Conservation (phyloP, 805 yeast species). For the Scheffersomyces stipitis region DNA sequence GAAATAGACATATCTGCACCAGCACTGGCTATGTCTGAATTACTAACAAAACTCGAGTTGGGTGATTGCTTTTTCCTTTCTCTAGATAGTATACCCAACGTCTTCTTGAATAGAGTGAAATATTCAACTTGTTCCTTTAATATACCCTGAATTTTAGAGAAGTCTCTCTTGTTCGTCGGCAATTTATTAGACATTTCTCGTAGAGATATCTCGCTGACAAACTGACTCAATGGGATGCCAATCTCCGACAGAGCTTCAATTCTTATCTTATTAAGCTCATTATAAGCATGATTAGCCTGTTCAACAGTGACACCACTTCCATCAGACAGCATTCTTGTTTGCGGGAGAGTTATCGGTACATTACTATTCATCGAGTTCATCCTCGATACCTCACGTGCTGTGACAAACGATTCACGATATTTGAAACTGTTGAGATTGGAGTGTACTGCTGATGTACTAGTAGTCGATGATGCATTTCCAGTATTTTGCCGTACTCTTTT, state of each 20-base stretch:
- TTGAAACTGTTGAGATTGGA: conserved; percentile 14
- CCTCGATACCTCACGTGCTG: conserved; percentile 18
- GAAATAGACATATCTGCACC: neutral
- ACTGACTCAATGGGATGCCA: conserved; percentile 24
- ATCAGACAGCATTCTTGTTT: conserved; percentile 13
- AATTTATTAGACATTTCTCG: conserved; percentile 55
- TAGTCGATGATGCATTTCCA: neutral
- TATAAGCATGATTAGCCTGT: conserved; percentile 27
- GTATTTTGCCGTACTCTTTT: conserved; percentile 12
- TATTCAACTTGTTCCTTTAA: conserved; percentile 27
- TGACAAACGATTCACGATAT: conserved; percentile 24
- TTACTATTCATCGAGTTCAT: conserved; percentile 6
- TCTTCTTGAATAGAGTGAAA: conserved; percentile 40
- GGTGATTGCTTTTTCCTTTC: conserved; percentile 24
- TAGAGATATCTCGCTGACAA: conserved; percentile 34
- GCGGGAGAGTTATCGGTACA: conserved; percentile 20
- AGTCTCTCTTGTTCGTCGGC: conserved; percentile 53
- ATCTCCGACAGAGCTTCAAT: conserved; percentile 41
- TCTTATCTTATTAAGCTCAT: conserved; percentile 43
- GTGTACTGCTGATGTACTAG: neutral
- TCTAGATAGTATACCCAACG: conserved; percentile 30
- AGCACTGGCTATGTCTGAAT: neutral
- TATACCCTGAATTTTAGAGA: conserved; percentile 37
- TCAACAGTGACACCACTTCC: conserved; percentile 17
- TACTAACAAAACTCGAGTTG: neutral